Base-by-base conservation (phyloP, 176 grass and related monocot genomes). In the Chrysopogon serrulatus region DNA sequence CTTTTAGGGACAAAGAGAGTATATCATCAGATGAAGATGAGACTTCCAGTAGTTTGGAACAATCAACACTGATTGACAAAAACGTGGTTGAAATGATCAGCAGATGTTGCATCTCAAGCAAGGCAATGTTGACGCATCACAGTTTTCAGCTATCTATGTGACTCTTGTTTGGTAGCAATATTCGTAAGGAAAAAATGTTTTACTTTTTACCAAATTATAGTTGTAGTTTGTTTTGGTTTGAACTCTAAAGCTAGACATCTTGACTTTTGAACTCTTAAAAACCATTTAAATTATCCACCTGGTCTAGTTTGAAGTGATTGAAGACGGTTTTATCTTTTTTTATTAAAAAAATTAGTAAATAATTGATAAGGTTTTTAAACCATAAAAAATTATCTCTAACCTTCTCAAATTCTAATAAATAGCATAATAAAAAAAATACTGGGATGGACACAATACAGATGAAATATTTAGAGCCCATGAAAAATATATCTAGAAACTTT, bases 141-240 rank as follows among this genome's bases (percentile, higher is more conserved):
- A 94, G 78, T 98, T 98, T 91, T 95, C 88, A 86, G 95, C 95
- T 71, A 98, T 98, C 33, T 98, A n/a, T n/a, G n/a, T n/a, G n/a
- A n/a, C n/a, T n/a, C n/a, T n/a, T n/a, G n/a, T n/a, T n/a, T n/a
- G n/a, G n/a, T n/a, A 45, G 13, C 14, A 15, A 4, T 15, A 44
- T 44, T 15, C 3, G 13, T 4, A 44, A 44, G 13, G 4, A n/a
- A n/a, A n/a, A n/a, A 14, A 14, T 43, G 4, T 43, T 43, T 43
- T 43, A 0, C 42, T 44, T 44, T 44, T 44, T 15, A n/a, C 2
- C 15, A 44, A 4, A 15, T 15, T 44, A 44, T 15, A 44, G 42
- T 13, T 44, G 11, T 15, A 44, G 12, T 44, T 0, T 14, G 42
- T 44, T 44, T 44, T 44, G 13, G 0, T 13, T 15, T 1, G 42